Conservation (phyloP, 176 grass and related monocot genomes). For the Carex parvula region DNA sequence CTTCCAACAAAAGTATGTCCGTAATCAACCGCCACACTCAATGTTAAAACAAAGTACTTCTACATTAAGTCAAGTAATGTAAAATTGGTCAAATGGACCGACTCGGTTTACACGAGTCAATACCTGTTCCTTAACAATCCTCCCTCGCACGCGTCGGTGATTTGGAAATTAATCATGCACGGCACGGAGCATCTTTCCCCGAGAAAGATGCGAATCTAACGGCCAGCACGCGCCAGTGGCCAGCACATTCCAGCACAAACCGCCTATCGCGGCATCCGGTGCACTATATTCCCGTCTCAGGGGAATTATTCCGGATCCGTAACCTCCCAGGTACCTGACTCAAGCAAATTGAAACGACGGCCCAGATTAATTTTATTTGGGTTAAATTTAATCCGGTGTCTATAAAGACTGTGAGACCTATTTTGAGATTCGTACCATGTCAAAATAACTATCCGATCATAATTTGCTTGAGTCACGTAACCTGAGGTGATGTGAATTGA, state of each 20-base stretch:
- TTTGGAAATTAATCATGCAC: not conserved
- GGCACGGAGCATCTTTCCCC: not conserved
- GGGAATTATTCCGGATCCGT: slow-evolving; percentile 2
- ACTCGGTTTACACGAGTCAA: not conserved
- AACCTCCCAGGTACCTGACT: too few species aligned
- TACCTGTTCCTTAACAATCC: not conserved
- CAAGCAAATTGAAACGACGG: too few species aligned
- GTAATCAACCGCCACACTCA: not conserved
- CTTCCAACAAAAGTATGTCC: slow-evolving; percentile 1
- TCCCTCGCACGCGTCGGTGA: too few species aligned
- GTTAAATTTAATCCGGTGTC: too few species aligned
- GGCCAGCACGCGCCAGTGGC: not conserved
- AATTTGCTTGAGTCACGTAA: too few species aligned
- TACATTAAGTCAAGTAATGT: not conserved
- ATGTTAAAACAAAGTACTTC: not conserved
- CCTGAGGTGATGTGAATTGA: too few species aligned
- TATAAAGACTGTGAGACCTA: too few species aligned
- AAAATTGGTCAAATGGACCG: not conserved
- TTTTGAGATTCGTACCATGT: too few species aligned
- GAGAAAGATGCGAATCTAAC: not conserved
- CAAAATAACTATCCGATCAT: too few species aligned
- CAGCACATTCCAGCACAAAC: slow-evolving; percentile 1
- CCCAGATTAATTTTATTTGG: too few species aligned
- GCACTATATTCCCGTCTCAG: not conserved
- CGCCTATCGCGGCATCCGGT: not conserved